Conservation (phyloP, 106 monocot genomes). For the Iris macrosiphon region DNA sequence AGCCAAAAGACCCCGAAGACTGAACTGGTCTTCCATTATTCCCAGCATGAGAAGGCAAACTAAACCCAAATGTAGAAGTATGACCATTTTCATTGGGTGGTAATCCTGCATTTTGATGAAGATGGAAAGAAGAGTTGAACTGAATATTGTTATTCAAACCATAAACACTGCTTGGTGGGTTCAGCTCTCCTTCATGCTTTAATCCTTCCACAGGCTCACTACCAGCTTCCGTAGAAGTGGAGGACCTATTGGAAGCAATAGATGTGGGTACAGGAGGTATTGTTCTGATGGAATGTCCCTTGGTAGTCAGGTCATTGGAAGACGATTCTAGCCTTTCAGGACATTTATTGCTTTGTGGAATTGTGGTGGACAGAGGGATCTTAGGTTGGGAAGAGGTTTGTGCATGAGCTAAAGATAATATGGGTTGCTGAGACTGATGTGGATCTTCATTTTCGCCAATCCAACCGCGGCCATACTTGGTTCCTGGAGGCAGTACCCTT, state of each 20-base stretch:
- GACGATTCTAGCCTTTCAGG: neutral
- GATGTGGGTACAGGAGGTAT: neutral
- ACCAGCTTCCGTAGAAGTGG: neutral
- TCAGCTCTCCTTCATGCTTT: neutral
- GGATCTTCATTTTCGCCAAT: slow-evolving; percentile 47
- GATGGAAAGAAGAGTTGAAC: slow-evolving; percentile 1
- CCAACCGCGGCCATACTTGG: slow-evolving; percentile 89
- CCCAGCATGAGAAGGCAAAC: slow-evolving; percentile 2
- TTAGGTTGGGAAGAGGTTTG: slow-evolving; percentile 6
- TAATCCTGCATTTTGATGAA: slow-evolving; percentile 16
- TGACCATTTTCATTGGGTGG: slow-evolving; percentile 29
- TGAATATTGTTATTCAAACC: no score
- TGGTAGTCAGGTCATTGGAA: neutral
- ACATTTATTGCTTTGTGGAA: neutral
- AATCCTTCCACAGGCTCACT: neutral
- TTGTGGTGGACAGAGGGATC: neutral
- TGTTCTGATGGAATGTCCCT: neutral
- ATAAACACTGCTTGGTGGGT: neutral
- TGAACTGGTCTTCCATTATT: neutral
- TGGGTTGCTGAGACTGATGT: slow-evolving; percentile 13
- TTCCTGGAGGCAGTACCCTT: slow-evolving; percentile 58
- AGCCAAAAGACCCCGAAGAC: neutral
- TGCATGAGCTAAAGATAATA: neutral
- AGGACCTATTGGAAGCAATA: neutral
- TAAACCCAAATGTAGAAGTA: slow-evolving; percentile 2